Evolutionary conservation across 768 basidiomycete species (phyloP).

Genomic region (Boletus edulis): DNA sequence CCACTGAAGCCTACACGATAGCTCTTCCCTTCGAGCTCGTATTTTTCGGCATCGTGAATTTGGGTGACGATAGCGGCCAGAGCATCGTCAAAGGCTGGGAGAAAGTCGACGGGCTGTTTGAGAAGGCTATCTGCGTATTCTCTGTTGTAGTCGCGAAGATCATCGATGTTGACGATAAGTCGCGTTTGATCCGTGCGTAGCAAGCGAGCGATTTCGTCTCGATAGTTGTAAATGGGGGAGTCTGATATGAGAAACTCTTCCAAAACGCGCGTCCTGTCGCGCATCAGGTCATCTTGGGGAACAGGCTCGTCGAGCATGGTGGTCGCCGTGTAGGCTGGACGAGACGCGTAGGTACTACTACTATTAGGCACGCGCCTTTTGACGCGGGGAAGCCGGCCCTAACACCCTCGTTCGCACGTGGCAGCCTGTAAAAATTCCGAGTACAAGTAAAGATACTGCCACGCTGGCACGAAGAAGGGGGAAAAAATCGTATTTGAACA

Average conservation of each 20-base stretch:
- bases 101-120: slow-evolving; percentile 81
- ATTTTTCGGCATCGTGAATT: slow-evolving; percentile 75
- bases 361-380: not conserved
- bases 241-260: slow-evolving; percentile 80
- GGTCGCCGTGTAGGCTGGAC: not conserved
- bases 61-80: slow-evolving; percentile 70
- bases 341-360: slow-evolving; percentile 8
- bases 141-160: slow-evolving; percentile 89
- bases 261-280: slow-evolving; percentile 75
- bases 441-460: not conserved
- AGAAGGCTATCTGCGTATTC: slow-evolving; percentile 86
- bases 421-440: too few species aligned
- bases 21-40: slow-evolving; percentile 74
- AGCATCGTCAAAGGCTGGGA: slow-evolving; percentile 89
- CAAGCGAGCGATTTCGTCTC: slow-evolving; percentile 80
- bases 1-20: slow-evolving; percentile 92
- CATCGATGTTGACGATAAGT: slow-evolving; percentile 93
- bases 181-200: slow-evolving; percentile 80
- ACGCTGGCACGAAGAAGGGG: not conserved
- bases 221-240: slow-evolving; percentile 72
- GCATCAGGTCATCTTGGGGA: slow-evolving; percentile 67
- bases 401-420: slow-evolving; percentile 14
- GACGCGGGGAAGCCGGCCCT: slow-evolving; percentile 37
- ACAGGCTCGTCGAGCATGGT: slow-evolving; percentile 51
- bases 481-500: not conserved